Evolutionary conservation across 768 basidiomycete genomes (phyloP), one percentile per base, ranked within the genome.

Genomic region (Boletus edulis): DNA sequence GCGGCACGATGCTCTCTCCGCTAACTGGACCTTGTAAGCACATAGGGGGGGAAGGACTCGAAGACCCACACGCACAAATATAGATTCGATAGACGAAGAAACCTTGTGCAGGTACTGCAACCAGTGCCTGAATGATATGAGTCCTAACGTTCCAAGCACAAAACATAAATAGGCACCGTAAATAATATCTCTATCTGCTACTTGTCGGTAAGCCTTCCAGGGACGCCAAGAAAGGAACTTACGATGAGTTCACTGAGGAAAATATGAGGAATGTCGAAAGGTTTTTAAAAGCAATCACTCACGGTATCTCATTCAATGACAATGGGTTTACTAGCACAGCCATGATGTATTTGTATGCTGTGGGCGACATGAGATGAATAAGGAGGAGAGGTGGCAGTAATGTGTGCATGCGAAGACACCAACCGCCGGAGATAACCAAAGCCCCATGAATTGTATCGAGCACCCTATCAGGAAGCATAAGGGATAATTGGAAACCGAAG

Each of bases 11-110:
- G 14, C 46, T 49, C 39, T 29, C 50, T 14, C 29, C 29, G 15
- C 40, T 35, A 5, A 61, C 60, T 61, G 22, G 35, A 17, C 8
- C 14, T 6, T 14, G 13, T 35, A 14, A 35, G 13, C 34, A 6
- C 5, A 2, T 20, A 17, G 14, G 24, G 18, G 22, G 9, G 39
- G n/a, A 29, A 8, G 3, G 3, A 18, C 7, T 7, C 13, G 7
- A 20, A 13, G 27, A 4, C 9, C 24, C 3, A 20, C 7, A 49
- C 55, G 15, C 12, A 59, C 57, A 45, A 7, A 46, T 15, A 32
- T 52, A 59, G 15, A 61, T 45, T 13, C 62, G 49, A 29, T 57
- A 12, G 20, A 64, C 18, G 9, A 61, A 57, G 24, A 46, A 60
- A 6, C 42, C 49, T 27, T 63, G 62, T 0, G 52, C 31, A 2